These are phyloP conservation scores for Phaeoacremonium minimum DNA, from an alignment of 2,329 filamentous ascomycete genomes.

Conservation along the genomic window DNA sequence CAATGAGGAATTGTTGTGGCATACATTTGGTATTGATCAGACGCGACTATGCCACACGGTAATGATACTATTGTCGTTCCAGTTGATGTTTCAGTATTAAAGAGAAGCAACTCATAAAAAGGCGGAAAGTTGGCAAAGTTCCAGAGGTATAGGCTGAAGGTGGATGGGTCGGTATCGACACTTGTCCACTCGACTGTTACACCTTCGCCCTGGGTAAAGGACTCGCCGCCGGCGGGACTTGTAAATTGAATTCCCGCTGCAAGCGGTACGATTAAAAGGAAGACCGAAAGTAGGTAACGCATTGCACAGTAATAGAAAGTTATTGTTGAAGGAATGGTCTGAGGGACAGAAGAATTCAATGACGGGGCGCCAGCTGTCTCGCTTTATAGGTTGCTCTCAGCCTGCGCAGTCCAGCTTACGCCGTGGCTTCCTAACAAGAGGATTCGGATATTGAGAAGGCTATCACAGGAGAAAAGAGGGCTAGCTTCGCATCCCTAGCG, in stretches of 20 bases:
- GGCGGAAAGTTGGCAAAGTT: conserved; percentile 8
- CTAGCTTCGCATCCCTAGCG: not conserved
- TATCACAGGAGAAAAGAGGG: not conserved
- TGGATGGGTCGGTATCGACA: conserved; percentile 4
- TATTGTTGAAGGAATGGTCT: not conserved
- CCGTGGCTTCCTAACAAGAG: not conserved
- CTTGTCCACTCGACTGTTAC: conserved; percentile 26
- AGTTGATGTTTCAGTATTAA: conserved; percentile 3
- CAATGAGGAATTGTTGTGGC: too few relatives aligned
- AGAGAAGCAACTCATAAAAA: conserved; percentile 7
- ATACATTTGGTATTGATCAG: conserved; percentile 34
- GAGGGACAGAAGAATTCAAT: not conserved
- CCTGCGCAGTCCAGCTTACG: not conserved
- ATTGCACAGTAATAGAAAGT: conserved; percentile 12
- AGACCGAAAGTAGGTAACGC: conserved; percentile 17
- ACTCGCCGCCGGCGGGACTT: conserved; percentile 26
- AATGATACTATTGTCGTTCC: conserved; percentile 1
- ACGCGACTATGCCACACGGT: conserved; percentile 19
- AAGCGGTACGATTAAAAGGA: conserved; percentile 22
- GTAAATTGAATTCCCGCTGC: conserved; percentile 23
- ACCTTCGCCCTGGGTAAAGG: conserved; percentile 26
- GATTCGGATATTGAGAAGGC: not conserved
- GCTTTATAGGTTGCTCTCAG: not conserved
- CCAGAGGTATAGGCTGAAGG: conserved; percentile 10
- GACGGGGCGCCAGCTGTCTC: not conserved